Evolutionary conservation across 768 basidiomycete genomes (phyloP).

Genomic region (Rickenella mellea): DNA sequence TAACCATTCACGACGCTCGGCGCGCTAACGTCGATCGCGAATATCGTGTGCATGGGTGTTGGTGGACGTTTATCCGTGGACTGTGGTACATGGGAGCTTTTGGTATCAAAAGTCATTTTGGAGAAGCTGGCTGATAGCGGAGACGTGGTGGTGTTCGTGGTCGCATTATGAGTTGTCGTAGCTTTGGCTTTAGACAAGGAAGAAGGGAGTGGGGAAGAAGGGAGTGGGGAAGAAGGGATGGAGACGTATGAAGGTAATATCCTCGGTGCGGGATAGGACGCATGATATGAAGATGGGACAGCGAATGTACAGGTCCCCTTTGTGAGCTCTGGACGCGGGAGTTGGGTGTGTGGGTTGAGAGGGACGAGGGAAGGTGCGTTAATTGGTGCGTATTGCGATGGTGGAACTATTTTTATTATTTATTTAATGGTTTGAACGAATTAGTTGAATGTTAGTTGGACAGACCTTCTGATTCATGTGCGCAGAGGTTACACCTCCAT

Average conservation of each 20-base stretch:
- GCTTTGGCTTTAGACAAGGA: too few species aligned
- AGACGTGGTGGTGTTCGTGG: too few species aligned
- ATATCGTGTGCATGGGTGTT: constrained; percentile 65
- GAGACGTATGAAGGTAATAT: constrained; percentile 46
- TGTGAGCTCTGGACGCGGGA: constrained; percentile 75
- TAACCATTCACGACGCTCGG: constrained; percentile 64
- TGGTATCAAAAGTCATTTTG: too few species aligned
- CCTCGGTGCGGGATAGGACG: constrained; percentile 51
- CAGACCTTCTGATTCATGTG: constrained; percentile 76
- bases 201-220: background rate
- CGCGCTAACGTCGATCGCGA: constrained; percentile 76
- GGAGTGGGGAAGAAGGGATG: constrained; percentile 31
- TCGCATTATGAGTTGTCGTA: too few species aligned
- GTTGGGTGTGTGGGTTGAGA: constrained; percentile 74
- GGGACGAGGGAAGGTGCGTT: too few species aligned
- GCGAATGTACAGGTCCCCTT: constrained; percentile 89
- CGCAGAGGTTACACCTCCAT: constrained; percentile 93
- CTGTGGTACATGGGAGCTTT: too few species aligned
- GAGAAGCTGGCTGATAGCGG: too few species aligned
- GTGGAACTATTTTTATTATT: constrained; percentile 81
- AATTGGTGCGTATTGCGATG: constrained; percentile 70
- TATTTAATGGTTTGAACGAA: background rate
- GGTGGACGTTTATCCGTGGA: too few species aligned
- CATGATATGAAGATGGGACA: constrained; percentile 73
- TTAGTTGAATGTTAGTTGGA: background rate